Evolutionary conservation across 768 basidiomycete species (phyloP).

Genomic region (Pilatotrama ljubarskyi): DNA sequence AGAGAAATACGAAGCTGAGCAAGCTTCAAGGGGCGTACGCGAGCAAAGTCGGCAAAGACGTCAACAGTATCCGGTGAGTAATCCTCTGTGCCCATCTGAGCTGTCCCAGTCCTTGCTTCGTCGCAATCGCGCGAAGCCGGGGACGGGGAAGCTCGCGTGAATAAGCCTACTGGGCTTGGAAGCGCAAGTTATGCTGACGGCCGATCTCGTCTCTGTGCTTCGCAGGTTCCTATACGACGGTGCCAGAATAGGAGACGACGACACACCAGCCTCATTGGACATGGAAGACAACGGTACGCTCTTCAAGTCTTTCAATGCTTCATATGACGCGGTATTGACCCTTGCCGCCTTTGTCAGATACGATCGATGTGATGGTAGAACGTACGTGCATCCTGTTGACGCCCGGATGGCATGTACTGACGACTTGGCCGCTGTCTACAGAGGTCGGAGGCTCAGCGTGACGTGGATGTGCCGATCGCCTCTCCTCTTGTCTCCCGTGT

Average conservation of each 20-base stretch:
- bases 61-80: constrained; percentile 79
- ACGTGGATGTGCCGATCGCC: background rate
- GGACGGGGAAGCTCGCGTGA: background rate
- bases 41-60: constrained; percentile 89
- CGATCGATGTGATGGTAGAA: constrained; percentile 97
- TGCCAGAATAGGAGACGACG: constrained; percentile 79
- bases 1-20: constrained; percentile 86
- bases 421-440: constrained; percentile 9
- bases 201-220: background rate
- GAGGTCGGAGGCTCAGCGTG: constrained; percentile 34
- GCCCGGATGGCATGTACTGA: constrained; percentile 6
- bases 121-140: background rate
- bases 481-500: constrained; percentile 7
- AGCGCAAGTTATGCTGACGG: background rate
- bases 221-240: constrained; percentile 91
- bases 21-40: constrained; percentile 94
- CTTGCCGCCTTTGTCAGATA: constrained; percentile 47
- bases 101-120: background rate
- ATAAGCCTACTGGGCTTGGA: background rate
- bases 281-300: constrained; percentile 85
- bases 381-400: constrained; percentile 53
- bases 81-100: background rate
- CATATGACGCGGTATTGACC: background rate
- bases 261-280: constrained; percentile 80
- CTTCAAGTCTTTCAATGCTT: background rate